These are phyloP conservation scores for Posidonia oceanica DNA, from an alignment of 116 monocot genomes.

Conservation along the genomic window DNA sequence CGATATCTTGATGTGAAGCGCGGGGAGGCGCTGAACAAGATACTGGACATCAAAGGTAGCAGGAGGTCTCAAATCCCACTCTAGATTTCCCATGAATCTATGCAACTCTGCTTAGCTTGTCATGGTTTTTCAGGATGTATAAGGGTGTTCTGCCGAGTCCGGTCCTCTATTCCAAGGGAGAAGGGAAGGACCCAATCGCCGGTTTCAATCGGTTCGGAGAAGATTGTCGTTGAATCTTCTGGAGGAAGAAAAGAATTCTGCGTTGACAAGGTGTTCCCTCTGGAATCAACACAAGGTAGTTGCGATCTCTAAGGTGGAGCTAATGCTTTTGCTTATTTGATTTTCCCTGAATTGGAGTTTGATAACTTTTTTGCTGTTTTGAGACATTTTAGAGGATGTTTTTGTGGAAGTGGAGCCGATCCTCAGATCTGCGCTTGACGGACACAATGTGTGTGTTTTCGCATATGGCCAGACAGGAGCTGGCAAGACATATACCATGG, in stretches of 20 bases:
- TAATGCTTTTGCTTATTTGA: too few relatives aligned
- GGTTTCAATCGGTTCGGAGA: conserved; percentile 26
- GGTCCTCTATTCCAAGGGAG: conserved; percentile 6
- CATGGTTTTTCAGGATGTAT: conserved; percentile 57
- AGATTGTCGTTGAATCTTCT: conserved; percentile 31
- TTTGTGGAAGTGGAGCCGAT: conserved; percentile 70
- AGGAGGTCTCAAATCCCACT: not conserved
- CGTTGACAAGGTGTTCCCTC: conserved; percentile 51
- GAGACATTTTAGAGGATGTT: conserved; percentile 40
- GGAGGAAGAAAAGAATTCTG: conserved; percentile 54
- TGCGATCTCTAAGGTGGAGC: not conserved
- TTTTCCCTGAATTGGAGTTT: not conserved
- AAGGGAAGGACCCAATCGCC: conserved; percentile 12
- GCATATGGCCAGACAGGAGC: conserved; percentile 89
- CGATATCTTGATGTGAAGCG: conserved; percentile 32
- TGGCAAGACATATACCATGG: conserved; percentile 88
- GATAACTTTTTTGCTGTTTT: not conserved
- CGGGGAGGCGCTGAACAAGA: conserved; percentile 45
- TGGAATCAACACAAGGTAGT: conserved; percentile 53
- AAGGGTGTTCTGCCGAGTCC: conserved; percentile 66
- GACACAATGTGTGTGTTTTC: conserved; percentile 70
- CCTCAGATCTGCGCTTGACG: conserved; percentile 72
- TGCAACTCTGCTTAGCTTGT: not conserved
- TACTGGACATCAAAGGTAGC: conserved; percentile 75
- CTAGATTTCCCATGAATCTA: not conserved